These are phyloP conservation scores for Chlorella sp. DNA, from an alignment of 139 green algal genomes.

Conservation along the genomic window DNA sequence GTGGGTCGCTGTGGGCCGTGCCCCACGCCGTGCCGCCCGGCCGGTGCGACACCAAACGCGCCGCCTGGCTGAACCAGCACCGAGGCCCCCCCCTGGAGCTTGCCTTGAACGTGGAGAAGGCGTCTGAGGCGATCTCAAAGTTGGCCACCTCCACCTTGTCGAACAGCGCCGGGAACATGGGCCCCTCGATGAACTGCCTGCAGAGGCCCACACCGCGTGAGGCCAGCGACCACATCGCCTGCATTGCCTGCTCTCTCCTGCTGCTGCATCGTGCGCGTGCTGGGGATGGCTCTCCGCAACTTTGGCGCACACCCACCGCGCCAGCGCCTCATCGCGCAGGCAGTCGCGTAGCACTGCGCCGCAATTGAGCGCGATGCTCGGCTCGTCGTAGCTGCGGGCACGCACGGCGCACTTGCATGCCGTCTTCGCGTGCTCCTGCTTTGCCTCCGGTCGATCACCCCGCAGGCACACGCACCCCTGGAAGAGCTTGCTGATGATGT, in stretches of 20 bases:
- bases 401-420: too few species aligned
- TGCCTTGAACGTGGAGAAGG: slow-evolving; percentile 85
- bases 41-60: too few species aligned
- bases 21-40: too few species aligned
- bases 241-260: background rate
- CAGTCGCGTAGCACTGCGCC: slow-evolving; percentile 84
- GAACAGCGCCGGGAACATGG: slow-evolving; percentile 64
- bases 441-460: too few species aligned
- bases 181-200: slow-evolving; percentile 50
- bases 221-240: background rate
- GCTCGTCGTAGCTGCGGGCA: slow-evolving; percentile 64
- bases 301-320: slow-evolving; percentile 18
- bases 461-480: slow-evolving; percentile 40
- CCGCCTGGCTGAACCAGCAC: background rate
- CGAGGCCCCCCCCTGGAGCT: too few species aligned
- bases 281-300: background rate
- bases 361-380: slow-evolving; percentile 73
- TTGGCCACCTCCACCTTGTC: slow-evolving; percentile 75
- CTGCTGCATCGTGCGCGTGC: too few species aligned
- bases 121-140: slow-evolving; percentile 92
- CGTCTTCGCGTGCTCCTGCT: too few species aligned
- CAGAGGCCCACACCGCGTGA: too few species aligned
- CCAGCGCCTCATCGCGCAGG: slow-evolving; percentile 63
- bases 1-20: too few species aligned
- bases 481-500: slow-evolving; percentile 66